Evolutionary conservation across 164 flowering plant genomes (phyloP).

Genomic region (Macadamia tetraphylla): DNA sequence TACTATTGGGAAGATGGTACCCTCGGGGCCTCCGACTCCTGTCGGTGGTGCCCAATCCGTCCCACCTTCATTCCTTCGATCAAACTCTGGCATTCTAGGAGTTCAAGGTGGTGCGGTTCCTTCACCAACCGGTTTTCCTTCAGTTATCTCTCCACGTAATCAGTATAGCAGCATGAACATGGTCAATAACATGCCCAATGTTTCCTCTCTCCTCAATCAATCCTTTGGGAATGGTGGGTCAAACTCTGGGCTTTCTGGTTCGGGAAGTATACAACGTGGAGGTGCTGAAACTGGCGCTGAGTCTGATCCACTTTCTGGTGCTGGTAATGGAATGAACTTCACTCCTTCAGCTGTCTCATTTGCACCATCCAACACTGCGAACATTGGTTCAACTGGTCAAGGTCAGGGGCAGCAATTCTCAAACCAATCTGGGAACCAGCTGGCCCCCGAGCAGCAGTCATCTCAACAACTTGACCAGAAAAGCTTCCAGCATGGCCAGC

Average conservation of each 20-base stretch:
- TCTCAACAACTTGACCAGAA: conserved; percentile 65
- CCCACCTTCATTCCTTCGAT: conserved; percentile 29
- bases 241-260: conserved; percentile 49
- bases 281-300: conserved; percentile 63
- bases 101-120: conserved; percentile 60
- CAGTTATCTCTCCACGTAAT: conserved; percentile 58
- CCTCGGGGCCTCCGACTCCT: conserved; percentile 43
- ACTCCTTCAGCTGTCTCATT: conserved; percentile 42
- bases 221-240: conserved; percentile 73
- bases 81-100: conserved; percentile 47
- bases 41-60: conserved; percentile 38
- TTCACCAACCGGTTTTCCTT: conserved; percentile 56
- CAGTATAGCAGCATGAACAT: conserved; percentile 58
- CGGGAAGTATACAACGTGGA: conserved; percentile 58
- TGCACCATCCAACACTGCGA: conserved; percentile 36
- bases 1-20: conserved; percentile 25
- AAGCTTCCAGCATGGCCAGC: conserved; percentile 70
- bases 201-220: conserved; percentile 64
- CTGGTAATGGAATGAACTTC: conserved; percentile 67
- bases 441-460: conserved; percentile 61
- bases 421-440: conserved; percentile 42
- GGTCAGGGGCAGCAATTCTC: conserved; percentile 65
- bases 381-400: conserved; percentile 49
- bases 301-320: conserved; percentile 65
- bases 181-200: conserved; percentile 67